Conservation (phyloP, 1,139 yeast species). For the Pichia sp. region DNA sequence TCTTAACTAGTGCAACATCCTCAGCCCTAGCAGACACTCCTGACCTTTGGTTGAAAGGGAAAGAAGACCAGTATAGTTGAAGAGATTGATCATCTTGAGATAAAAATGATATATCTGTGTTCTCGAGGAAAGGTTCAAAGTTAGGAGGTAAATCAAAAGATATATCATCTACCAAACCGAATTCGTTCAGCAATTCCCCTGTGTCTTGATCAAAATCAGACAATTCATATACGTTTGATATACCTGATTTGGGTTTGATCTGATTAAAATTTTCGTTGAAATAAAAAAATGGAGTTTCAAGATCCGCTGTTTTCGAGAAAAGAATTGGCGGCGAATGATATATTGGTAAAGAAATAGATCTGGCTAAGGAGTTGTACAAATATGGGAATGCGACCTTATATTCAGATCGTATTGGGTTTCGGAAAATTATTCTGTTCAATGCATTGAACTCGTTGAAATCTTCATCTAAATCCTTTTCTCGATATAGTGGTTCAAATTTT, state of each 20-base stretch:
- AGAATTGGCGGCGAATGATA: constrained; percentile 57
- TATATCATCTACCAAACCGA: constrained; percentile 25
- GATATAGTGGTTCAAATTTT: constrained; percentile 82
- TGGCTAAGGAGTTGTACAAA: constrained; percentile 72
- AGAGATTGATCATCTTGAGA: constrained; percentile 53
- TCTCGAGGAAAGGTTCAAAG: constrained; percentile 40
- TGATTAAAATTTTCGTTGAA: constrained; percentile 54
- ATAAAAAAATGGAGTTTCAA: constrained; percentile 49
- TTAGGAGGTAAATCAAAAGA: constrained; percentile 13
- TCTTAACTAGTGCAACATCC: constrained; percentile 78
- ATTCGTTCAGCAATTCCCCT: constrained; percentile 28
- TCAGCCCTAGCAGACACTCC: constrained; percentile 77
- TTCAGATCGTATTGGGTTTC: constrained; percentile 73
- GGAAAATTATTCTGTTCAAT: constrained; percentile 75
- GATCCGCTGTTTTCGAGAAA: constrained; percentile 39
- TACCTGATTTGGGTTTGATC: constrained; percentile 32
- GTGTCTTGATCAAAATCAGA: constrained; percentile 24
- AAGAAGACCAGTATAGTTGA: constrained; percentile 69
- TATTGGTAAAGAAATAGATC: constrained; percentile 52
- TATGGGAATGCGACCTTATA: constrained; percentile 82
- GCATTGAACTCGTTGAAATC: constrained; percentile 89
- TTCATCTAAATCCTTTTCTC: constrained; percentile 57
- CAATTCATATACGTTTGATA: constrained; percentile 18
- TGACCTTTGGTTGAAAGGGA: constrained; percentile 70
- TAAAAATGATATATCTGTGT: constrained; percentile 34